Conservation (phyloP, 176 grass and related monocot genomes). For the Stipa capillata region DNA sequence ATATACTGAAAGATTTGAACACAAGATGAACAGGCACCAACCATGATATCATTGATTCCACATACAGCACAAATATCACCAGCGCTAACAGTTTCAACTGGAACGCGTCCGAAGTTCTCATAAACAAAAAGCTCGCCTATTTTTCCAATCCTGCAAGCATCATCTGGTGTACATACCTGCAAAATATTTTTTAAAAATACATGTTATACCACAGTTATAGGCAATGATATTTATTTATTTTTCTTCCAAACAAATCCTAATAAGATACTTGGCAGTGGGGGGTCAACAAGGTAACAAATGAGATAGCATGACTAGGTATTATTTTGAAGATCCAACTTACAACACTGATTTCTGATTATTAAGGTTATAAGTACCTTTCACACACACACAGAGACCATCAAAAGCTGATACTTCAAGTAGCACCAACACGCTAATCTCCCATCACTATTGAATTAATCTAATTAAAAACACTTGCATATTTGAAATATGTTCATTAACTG, state of each 20-base stretch:
- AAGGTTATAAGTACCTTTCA: background rate
- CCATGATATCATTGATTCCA: constrained; percentile 92
- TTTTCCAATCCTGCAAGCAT: constrained; percentile 73
- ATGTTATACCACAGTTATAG: constrained; percentile 9
- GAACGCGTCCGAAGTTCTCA: constrained; percentile 72
- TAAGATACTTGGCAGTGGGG: background rate
- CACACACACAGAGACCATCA: too few relatives aligned
- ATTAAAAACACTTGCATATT: background rate
- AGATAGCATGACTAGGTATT: background rate
- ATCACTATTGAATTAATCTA: too few relatives aligned
- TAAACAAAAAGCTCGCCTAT: constrained; percentile 95
- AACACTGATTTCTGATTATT: background rate
- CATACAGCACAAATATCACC: constrained; percentile 99
- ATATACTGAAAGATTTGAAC: constrained; percentile 16
- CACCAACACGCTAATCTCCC: too few relatives aligned
- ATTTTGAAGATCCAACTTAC: background rate
- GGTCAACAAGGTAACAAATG: background rate
- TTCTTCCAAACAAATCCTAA: background rate
- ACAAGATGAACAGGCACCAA: constrained; percentile 35
- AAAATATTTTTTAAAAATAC: constrained; percentile 27
- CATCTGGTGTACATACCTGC: constrained; percentile 89
- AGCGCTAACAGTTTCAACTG: constrained; percentile 72
- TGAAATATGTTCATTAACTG: background rate
- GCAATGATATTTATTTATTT: background rate
- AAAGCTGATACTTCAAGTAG: too few relatives aligned